These are phyloP conservation scores for Talaromyces sp. DNA, from an alignment of 2,329 filamentous ascomycete species.

Conservation along the genomic window DNA sequence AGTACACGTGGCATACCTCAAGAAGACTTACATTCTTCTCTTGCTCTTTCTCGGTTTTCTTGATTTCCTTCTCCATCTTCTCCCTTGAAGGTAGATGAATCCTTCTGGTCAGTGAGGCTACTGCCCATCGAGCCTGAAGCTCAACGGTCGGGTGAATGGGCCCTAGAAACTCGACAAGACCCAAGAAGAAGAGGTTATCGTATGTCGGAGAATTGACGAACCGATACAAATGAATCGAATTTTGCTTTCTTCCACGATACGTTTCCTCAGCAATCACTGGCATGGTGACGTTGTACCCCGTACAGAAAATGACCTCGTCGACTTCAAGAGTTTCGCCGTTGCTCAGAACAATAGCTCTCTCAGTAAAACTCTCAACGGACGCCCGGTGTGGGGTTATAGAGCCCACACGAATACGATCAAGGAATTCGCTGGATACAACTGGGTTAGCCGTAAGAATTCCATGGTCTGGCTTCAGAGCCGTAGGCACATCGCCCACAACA, in stretches of 20 bases:
- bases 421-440: conserved; percentile 33
- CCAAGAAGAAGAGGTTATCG: conserved; percentile 34
- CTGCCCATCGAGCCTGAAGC: conserved; percentile 35
- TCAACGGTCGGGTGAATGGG: conserved; percentile 33
- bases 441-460: conserved; percentile 34
- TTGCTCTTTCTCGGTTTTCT: conserved; percentile 26
- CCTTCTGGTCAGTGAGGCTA: conserved; percentile 27
- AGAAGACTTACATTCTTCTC: conserved; percentile 19
- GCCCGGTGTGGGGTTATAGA: conserved; percentile 33
- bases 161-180: conserved; percentile 32
- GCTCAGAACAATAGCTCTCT: conserved; percentile 28
- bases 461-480: conserved; percentile 34
- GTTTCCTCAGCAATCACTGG: conserved; percentile 22
- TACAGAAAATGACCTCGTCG: conserved; percentile 34
- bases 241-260: conserved; percentile 20
- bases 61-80: conserved; percentile 28
- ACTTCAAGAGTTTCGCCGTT: conserved; percentile 29
- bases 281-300: conserved; percentile 28
- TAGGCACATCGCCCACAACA: conserved; percentile 31
- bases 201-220: conserved; percentile 30
- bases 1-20: neutral
- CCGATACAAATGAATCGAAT: conserved; percentile 33
- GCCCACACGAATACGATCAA: conserved; percentile 33
- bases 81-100: conserved; percentile 26
- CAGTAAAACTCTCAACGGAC: conserved; percentile 28